phyloP scores from a whole-genome alignment of 805 yeast species.

The Candida argentea region DNA sequence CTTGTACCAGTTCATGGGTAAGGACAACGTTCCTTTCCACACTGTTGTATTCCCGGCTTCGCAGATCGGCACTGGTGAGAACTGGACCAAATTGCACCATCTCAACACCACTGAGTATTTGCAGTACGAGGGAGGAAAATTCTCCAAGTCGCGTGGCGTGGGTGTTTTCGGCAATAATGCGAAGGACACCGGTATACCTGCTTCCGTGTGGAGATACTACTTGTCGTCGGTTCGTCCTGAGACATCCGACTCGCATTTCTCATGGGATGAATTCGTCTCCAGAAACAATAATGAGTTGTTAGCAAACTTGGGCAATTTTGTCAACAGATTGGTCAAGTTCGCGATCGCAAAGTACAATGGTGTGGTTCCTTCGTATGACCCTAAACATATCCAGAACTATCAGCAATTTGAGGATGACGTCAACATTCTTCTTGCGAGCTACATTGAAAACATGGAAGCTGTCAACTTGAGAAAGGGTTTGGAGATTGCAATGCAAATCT shows the following conservation, averaged over 20 bases:
- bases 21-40: slow-evolving; percentile 98
- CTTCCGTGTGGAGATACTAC: slow-evolving; percentile 97
- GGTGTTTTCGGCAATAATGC: slow-evolving; percentile 99
- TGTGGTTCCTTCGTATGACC: slow-evolving; percentile 63
- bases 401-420: slow-evolving; percentile 43
- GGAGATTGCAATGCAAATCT: slow-evolving; percentile 82
- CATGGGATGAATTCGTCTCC: slow-evolving; percentile 93
- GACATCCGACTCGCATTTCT: slow-evolving; percentile 89
- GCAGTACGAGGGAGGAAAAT: slow-evolving; percentile 97
- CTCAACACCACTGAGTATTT: slow-evolving; percentile 91
- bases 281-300: slow-evolving; percentile 88
- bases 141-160: slow-evolving; percentile 93
- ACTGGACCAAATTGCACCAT: slow-evolving; percentile 88
- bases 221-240: slow-evolving; percentile 91
- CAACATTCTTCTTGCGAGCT: slow-evolving; percentile 48
- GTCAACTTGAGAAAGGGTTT: slow-evolving; percentile 81
- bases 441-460: slow-evolving; percentile 64
- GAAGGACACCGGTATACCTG: slow-evolving; percentile 78
- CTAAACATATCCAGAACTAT: slow-evolving; percentile 37
- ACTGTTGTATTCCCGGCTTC: slow-evolving; percentile 96
- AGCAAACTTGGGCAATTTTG: slow-evolving; percentile 95
- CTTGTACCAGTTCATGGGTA: slow-evolving; percentile 97
- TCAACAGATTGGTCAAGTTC: slow-evolving; percentile 86
- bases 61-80: slow-evolving; percentile 76
- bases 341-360: slow-evolving; percentile 86